phyloP scores from a whole-genome alignment of 176 grass and related monocot genomes.

The Paspalum notatum region DNA sequence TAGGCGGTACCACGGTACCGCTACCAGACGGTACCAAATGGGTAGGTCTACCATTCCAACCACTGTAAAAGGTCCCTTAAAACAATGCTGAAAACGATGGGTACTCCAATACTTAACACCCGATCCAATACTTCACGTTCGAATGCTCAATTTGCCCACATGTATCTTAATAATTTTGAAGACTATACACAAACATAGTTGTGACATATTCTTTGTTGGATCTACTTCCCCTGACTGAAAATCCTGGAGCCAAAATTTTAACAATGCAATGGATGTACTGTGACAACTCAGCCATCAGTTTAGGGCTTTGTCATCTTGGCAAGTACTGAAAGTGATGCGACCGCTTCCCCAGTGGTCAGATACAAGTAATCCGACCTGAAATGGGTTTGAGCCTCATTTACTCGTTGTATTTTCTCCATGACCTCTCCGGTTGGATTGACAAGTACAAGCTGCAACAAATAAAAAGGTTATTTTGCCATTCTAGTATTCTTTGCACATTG shows the following conservation, averaged over 20 bases:
- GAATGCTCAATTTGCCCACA: conserved; percentile 9
- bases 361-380: conserved; percentile 64
- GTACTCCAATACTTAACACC: not conserved
- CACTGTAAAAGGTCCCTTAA: too few species aligned
- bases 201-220: conserved; percentile 24
- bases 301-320: conserved; percentile 64
- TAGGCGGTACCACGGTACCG: too few species aligned
- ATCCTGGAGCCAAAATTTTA: conserved; percentile 11
- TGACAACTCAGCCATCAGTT: conserved; percentile 1
- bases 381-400: conserved; percentile 59
- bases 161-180: conserved; percentile 19
- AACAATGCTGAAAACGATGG: not conserved
- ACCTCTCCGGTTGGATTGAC: conserved; percentile 93
- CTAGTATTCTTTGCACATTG: not conserved
- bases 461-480: not conserved
- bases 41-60: too few species aligned
- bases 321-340: conserved; percentile 70
- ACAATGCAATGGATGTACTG: conserved; percentile 9
- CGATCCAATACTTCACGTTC: not conserved
- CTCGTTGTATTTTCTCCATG: conserved; percentile 96
- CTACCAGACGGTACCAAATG: too few species aligned
- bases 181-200: conserved; percentile 31
- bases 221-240: not conserved
- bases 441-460: conserved; percentile 61
- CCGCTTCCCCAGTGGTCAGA: conserved; percentile 75